Conservation (phyloP, 495 filamentous ascomycete genomes). For the Xylaria acuta region DNA sequence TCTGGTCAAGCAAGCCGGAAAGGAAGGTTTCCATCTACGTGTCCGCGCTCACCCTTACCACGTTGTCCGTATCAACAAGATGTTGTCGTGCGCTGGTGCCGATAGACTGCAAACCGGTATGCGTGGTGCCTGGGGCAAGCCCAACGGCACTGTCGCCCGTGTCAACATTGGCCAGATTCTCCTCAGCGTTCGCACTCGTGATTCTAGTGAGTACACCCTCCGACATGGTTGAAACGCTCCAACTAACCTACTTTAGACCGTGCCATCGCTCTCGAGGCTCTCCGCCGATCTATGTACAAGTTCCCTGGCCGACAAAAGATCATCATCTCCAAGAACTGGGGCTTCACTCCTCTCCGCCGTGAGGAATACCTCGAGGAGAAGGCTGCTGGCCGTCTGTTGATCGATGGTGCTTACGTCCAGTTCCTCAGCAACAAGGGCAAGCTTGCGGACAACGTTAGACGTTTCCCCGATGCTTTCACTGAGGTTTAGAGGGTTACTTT, state of each 20-base stretch:
- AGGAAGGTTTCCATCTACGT: conserved; percentile 99
- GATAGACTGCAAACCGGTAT: conserved; percentile 99
- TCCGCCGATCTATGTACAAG: conserved; percentile 99
- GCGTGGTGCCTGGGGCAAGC: conserved; percentile 99
- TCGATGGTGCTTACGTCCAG: conserved; percentile 98
- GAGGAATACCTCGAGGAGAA: conserved; percentile 96
- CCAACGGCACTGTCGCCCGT: conserved; percentile 95
- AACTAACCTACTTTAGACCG: conserved; percentile 65
- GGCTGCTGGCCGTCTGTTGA: conserved; percentile 84
- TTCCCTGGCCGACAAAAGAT: conserved; percentile 99
- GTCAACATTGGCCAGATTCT: conserved; percentile 99
- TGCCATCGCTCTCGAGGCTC: conserved; percentile 92
- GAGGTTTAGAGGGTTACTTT: conserved; percentile 45
- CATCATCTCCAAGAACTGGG: conserved; percentile 99
- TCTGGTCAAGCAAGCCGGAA: conserved; percentile 95
- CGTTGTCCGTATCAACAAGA: conserved; percentile 99
- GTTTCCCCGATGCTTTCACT: conserved; percentile 91
- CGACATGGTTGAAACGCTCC: background rate
- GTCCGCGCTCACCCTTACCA: conserved; percentile 99
- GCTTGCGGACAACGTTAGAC: conserved; percentile 83
- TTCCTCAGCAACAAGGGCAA: conserved; percentile 91
- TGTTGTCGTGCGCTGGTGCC: conserved; percentile 99
- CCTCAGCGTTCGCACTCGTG: conserved; percentile 94
- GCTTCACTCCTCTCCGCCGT: conserved; percentile 95
- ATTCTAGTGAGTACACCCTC: conserved; percentile 66